phyloP scores from a whole-genome alignment of 2,329 filamentous ascomycete species.

The Penicillium sp. region DNA sequence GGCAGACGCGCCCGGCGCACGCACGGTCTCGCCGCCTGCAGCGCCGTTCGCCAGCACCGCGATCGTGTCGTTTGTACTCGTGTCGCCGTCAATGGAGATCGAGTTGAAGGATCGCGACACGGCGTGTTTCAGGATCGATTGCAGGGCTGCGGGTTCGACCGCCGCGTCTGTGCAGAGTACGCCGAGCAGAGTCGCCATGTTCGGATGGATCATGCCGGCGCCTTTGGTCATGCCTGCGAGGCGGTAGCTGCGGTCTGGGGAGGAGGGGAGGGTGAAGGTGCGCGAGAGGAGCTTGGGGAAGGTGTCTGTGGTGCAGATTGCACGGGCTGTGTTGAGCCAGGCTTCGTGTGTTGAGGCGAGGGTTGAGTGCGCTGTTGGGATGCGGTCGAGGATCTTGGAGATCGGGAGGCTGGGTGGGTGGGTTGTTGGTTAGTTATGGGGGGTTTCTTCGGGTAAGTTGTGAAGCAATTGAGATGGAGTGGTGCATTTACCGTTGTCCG shows the following conservation, averaged over 20 bases:
- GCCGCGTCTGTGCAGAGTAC: constrained; percentile 90
- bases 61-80: constrained; percentile 94
- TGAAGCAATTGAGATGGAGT: constrained; percentile 10
- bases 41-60: constrained; percentile 94
- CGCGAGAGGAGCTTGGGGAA: constrained; percentile 93
- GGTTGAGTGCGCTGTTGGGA: constrained; percentile 70
- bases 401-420: constrained; percentile 67
- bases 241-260: constrained; percentile 69
- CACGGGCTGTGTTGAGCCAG: constrained; percentile 82
- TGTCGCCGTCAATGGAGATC: constrained; percentile 96
- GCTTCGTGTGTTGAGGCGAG: constrained; percentile 75
- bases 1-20: constrained; percentile 37
- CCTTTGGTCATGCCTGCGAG: constrained; percentile 97
- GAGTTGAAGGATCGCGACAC: constrained; percentile 89
- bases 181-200: constrained; percentile 94
- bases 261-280: constrained; percentile 79
- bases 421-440: background rate
- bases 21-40: constrained; percentile 67
- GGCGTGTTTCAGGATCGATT: constrained; percentile 67
- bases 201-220: constrained; percentile 98
- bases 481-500: constrained; percentile 67
- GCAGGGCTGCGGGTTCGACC: constrained; percentile 65
- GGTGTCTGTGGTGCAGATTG: constrained; percentile 97
- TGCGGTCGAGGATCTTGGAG: constrained; percentile 78
- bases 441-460: background rate